A percentile compares a stretch with the other conserved stretches of the same genome.
These are phyloP conservation scores for Cladosporium halotolerans DNA, from an alignment of 2,329 filamentous ascomycete species.

Conservation along the genomic window DNA sequence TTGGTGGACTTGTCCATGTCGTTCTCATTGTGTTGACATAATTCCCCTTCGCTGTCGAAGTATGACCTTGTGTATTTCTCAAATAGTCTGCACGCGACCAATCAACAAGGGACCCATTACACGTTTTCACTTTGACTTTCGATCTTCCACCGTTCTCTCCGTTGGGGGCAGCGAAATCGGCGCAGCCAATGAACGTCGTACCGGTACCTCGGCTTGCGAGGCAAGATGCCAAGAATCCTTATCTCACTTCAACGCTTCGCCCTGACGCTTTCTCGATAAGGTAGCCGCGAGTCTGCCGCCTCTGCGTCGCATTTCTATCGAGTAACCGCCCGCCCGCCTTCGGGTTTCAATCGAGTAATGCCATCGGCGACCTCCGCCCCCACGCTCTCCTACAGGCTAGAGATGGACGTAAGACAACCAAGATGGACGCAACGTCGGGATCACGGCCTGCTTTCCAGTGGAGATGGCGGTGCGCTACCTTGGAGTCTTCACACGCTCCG, in stretches of 20 bases:
- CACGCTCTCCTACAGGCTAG: no score
- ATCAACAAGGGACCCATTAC: no score
- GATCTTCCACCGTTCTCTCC: no score
- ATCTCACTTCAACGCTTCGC: background rate
- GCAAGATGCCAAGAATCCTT: background rate
- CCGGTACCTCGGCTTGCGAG: background rate
- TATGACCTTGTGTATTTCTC: background rate
- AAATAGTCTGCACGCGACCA: no score
- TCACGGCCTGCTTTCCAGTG: no score
- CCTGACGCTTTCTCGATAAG: background rate
- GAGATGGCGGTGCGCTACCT: background rate
- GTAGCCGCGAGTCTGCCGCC: conserved; percentile 1
- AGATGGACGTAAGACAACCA: no score
- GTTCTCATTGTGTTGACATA: background rate
- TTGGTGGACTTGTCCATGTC: background rate
- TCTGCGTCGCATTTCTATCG: conserved; percentile 1
- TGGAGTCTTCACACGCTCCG: conserved; percentile 7
- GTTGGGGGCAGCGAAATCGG: no score
- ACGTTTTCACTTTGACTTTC: no score
- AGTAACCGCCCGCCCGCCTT: background rate
- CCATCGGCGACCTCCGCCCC: conserved; percentile 4
- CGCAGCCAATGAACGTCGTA: no score
- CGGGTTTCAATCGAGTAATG: conserved; percentile 9
- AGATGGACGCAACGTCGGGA: no score
- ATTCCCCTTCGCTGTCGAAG: no score